A percentile compares a stretch with the other conserved stretches of the same genome.
Evolutionary conservation across 2,329 filamentous ascomycete genomes (phyloP).

Genomic region (Pseudogymnoascus sp.): DNA sequence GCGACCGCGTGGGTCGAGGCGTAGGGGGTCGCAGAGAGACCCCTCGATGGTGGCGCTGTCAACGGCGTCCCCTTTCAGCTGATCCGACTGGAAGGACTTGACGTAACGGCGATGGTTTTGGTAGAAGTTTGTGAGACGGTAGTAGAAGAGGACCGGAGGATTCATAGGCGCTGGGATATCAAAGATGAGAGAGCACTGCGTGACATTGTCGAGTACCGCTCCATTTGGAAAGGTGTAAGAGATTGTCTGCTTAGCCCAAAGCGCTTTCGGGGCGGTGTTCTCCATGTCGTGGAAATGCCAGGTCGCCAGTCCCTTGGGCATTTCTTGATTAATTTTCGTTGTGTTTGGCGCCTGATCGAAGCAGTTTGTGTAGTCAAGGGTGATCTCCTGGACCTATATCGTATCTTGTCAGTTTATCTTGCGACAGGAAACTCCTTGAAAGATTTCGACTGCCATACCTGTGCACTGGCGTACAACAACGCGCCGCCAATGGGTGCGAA

Average conservation of each 20-base stretch:
- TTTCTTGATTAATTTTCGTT: slow-evolving; percentile 33
- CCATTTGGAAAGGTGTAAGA: slow-evolving; percentile 33
- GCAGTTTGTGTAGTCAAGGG: slow-evolving; percentile 85
- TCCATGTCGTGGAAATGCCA: slow-evolving; percentile 57
- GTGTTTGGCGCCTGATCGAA: slow-evolving; percentile 41
- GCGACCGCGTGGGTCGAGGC: slow-evolving; percentile 42
- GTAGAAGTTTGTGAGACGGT: slow-evolving; percentile 95
- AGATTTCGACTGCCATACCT: slow-evolving; percentile 41
- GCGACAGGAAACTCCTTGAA: background rate
- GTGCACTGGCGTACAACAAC: slow-evolving; percentile 74
- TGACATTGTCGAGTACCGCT: slow-evolving; percentile 31
- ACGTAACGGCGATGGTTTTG: slow-evolving; percentile 98
- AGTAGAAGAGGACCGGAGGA: slow-evolving; percentile 85
- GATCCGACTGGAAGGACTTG: slow-evolving; percentile 73
- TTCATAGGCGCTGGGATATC: slow-evolving; percentile 68
- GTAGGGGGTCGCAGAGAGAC: slow-evolving; percentile 70
- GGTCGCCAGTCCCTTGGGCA: slow-evolving; percentile 50
- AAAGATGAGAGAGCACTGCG: slow-evolving; percentile 66
- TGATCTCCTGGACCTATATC: slow-evolving; percentile 76
- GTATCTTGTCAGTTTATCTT: background rate
- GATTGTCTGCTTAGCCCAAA: slow-evolving; percentile 24
- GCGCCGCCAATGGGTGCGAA: slow-evolving; percentile 89
- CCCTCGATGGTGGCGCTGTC: slow-evolving; percentile 49
- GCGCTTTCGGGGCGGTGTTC: slow-evolving; percentile 17
- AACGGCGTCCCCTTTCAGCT: slow-evolving; percentile 67